Evolutionary conservation across 108 stramenopile species (phyloP).

Genomic region (Skeletonema menzelii): DNA sequence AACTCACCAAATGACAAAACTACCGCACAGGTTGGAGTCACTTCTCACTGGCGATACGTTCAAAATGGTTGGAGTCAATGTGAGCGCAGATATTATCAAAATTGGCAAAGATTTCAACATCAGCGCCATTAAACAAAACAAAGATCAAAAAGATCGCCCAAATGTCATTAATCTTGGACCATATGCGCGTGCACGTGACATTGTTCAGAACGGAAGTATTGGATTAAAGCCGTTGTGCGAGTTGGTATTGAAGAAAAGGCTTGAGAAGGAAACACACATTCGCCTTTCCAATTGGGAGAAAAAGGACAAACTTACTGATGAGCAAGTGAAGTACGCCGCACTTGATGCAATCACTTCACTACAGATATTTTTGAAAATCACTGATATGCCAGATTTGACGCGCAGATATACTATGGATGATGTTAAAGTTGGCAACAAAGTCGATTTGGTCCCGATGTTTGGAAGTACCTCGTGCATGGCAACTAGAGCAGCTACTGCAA

Average conservation of each 20-base stretch:
- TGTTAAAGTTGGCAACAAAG: slow-evolving; percentile 1
- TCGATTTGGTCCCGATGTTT: slow-evolving; percentile 25
- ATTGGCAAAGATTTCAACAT: slow-evolving; percentile 35
- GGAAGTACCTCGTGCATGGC: slow-evolving; percentile 35
- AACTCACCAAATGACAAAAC: neutral
- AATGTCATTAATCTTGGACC: slow-evolving; percentile 27
- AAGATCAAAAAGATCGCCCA: slow-evolving; percentile 1
- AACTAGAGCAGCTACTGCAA: slow-evolving; percentile 28
- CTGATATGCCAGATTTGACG: slow-evolving; percentile 29
- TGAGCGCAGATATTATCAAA: slow-evolving; percentile 26
- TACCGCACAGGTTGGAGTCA: slow-evolving; percentile 6
- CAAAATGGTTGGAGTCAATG: slow-evolving; percentile 22
- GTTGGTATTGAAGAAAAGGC: slow-evolving; percentile 3
- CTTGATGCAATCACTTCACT: slow-evolving; percentile 50
- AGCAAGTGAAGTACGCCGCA: slow-evolving; percentile 40
- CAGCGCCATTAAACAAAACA: neutral
- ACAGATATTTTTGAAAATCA: neutral
- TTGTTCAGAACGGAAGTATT: slow-evolving; percentile 25
- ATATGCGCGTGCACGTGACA: slow-evolving; percentile 22
- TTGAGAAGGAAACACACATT: slow-evolving; percentile 18
- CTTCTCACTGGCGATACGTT: slow-evolving; percentile 2
- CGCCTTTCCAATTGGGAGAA: slow-evolving; percentile 45
- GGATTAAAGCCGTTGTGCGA: slow-evolving; percentile 1
- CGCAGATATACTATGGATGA: slow-evolving; percentile 7
- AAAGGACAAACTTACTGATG: slow-evolving; percentile 30